Evolutionary conservation across 2,329 filamentous ascomycete genomes (phyloP), one percentile per base, ranked within the genome.

Genomic region (Paecilomyces dactylethromorphus): DNA sequence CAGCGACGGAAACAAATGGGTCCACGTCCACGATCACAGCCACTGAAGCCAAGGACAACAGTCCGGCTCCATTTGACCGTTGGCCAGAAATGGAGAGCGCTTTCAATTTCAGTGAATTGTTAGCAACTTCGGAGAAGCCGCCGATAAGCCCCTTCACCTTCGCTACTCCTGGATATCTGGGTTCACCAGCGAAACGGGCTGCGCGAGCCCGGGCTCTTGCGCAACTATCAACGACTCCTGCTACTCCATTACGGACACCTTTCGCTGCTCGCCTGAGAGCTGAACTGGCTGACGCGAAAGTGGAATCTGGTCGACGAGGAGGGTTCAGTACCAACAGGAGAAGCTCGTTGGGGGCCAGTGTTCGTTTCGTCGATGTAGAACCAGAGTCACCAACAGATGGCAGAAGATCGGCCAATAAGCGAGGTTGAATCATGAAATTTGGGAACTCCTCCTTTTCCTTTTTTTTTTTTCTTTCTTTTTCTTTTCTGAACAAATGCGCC

Each of bases 141-240:
- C 70, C 71, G 18, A 69, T 72, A 33, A 76, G 67, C 26, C 73
- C 75, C 3, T 64, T 45, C n/a, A 45, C 15, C 13, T 45, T 74
- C 22, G 70, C 73, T 15, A 75, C 76, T 5, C 77, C 77, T 15
- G 77, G 70, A 56, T 77, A 76, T 62, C 59, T 78, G 59, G 73
- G 67, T 50, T 79, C 77, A 3, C 78, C 78, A n/a, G 78, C 78
- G 22, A 78, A 77, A 63, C 70, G 76, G 58, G 76, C 76, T 35
- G 75, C 76, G 21, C 70, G 76, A 35, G 76, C 76, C 10, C 72
- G 70, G 62, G 70, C 70, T 26, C 62, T 79, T 54, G 72, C 74
- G 12, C 72, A 76, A 59, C 64, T 72, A 52, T 78, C 77, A 2
- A 79, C 75, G n/a, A 78, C 77, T 4, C 76, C 77, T 18, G 73